A percentile compares a stretch with the other conserved stretches of the same genome.
These are phyloP conservation scores for Neospora caninum DNA, from an alignment of 169 alveolate genomes.

Conservation along the genomic window DNA sequence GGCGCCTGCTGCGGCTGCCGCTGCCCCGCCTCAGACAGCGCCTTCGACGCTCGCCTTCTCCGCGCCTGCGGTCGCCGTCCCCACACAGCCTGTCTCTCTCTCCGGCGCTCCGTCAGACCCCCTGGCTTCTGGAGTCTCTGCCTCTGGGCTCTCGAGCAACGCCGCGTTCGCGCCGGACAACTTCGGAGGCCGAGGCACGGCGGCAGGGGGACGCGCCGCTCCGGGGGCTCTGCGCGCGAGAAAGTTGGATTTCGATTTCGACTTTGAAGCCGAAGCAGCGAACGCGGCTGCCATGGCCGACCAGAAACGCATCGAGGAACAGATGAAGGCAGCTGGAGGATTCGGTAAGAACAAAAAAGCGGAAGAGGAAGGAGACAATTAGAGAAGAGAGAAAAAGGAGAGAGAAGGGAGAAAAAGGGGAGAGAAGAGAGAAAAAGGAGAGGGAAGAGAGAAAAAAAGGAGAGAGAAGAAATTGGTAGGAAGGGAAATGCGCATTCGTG, in stretches of 20 bases:
- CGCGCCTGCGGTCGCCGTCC: background rate
- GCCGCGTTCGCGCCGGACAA: background rate
- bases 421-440: background rate
- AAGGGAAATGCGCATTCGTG: too few relatives aligned
- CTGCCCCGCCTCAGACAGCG: background rate
- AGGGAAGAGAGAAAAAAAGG: background rate
- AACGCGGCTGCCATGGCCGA: conserved; percentile 31
- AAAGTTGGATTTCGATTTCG: conserved; percentile 62
- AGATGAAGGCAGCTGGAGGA: background rate
- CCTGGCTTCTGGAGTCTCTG: background rate
- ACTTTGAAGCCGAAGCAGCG: conserved; percentile 62
- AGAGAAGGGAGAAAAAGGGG: background rate
- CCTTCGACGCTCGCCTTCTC: background rate
- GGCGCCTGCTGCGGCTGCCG: background rate
- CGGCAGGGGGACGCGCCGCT: background rate
- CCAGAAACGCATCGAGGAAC: background rate
- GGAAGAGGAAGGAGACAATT: too few relatives aligned
- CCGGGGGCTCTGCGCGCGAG: conserved; percentile 49
- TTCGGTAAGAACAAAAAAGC: background rate
- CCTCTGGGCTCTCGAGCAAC: background rate
- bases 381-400: background rate
- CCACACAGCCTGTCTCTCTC: background rate
- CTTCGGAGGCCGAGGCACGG: background rate
- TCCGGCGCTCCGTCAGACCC: background rate
- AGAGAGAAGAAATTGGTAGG: too few relatives aligned